A percentile compares a stretch with the other conserved stretches of the same genome.
Conservation (phyloP, 202 grass and related monocot species). For the Hordeum pubiflorum region DNA sequence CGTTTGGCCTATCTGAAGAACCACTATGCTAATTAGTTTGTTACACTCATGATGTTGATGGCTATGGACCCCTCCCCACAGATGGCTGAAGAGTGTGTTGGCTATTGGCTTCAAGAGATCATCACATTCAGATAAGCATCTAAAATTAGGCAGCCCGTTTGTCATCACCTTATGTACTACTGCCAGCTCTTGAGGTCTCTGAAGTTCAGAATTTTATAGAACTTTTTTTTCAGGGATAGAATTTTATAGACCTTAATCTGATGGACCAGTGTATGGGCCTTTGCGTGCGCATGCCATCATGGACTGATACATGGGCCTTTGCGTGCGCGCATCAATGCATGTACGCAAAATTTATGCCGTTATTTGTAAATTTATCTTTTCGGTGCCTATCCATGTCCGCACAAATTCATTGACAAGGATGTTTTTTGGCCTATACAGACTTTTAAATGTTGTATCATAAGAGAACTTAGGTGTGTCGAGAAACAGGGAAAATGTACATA, state of each 20-base stretch:
- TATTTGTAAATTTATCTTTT: neutral
- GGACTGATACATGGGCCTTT: neutral
- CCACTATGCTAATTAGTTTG: constrained; percentile 13
- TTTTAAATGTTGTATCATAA: neutral
- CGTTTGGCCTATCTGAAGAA: constrained; percentile 16
- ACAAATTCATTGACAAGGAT: neutral
- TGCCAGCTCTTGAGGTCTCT: neutral
- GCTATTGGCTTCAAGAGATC: neutral
- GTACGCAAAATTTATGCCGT: neutral
- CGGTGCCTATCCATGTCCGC: neutral
- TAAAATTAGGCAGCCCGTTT: constrained; percentile 17
- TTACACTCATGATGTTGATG: neutral
- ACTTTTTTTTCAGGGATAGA: too few species aligned
- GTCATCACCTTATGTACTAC: neutral
- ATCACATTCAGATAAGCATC: neutral
- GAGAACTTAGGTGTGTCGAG: neutral
- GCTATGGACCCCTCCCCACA: neutral
- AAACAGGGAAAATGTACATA: neutral
- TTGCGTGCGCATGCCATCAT: too few species aligned
- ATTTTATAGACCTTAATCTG: neutral
- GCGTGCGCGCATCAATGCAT: neutral
- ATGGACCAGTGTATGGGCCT: neutral
- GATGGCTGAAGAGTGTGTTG: neutral
- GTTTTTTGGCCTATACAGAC: neutral
- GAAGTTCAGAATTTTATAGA: neutral